These are phyloP conservation scores for Spatholobus suberectus DNA, from an alignment of 306 rosid species.

Conservation along the genomic window DNA sequence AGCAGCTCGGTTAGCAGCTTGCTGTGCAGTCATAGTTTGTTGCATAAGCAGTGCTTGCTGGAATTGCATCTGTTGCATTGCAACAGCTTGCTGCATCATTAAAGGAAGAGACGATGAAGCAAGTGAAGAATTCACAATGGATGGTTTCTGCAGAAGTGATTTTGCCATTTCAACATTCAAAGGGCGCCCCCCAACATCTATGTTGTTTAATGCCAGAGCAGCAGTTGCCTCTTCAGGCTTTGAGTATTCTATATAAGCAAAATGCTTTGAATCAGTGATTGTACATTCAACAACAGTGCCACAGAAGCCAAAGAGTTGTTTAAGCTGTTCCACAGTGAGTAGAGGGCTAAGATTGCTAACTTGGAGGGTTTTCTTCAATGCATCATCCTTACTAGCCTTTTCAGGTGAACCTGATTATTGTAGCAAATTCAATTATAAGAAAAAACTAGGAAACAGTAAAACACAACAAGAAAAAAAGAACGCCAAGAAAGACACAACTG, in stretches of 20 bases:
- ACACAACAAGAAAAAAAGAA: not conserved
- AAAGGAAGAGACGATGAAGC: constrained; percentile 88
- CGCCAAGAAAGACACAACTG: not conserved
- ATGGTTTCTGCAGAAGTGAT: constrained; percentile 83
- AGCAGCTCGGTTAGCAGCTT: constrained; percentile 95
- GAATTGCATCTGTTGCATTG: constrained; percentile 99
- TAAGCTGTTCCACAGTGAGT: constrained; percentile 95
- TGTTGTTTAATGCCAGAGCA: constrained; percentile 91
- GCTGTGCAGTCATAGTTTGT: constrained; percentile 93
- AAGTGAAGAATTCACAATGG: constrained; percentile 58
- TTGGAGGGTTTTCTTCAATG: constrained; percentile 91
- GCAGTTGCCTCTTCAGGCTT: constrained; percentile 94
- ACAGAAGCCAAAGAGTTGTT: constrained; percentile 92
- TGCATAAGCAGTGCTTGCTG: constrained; percentile 98
- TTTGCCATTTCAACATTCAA: constrained; percentile 99
- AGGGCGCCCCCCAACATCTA: constrained; percentile 98
- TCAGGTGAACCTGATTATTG: constrained; percentile 70
- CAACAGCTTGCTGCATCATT: constrained; percentile 99
- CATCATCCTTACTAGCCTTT: constrained; percentile 75
- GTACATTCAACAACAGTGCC: constrained; percentile 96
- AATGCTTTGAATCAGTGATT: constrained; percentile 96
- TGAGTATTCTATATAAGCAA: constrained; percentile 97
- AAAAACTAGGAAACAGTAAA: constrained; percentile 24
- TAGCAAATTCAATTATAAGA: constrained; percentile 33
- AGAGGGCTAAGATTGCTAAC: constrained; percentile 99